Evolutionary conservation across 1,284 basidiomycete genomes (phyloP).

Genomic region (Cutaneotrichosporon sp.): DNA sequence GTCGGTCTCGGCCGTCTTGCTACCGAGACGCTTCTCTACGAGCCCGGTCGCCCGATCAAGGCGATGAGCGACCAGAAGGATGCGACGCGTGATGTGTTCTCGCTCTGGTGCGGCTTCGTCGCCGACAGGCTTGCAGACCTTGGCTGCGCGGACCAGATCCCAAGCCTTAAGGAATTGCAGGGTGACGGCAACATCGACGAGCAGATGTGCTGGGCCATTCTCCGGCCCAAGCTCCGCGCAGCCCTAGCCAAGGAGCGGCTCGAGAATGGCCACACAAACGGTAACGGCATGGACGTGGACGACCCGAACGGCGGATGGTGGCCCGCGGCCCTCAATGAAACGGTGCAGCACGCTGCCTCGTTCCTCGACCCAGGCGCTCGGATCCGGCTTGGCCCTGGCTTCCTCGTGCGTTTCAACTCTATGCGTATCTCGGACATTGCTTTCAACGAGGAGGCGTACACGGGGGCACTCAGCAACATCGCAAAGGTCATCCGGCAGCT

Average conservation of each 20-base stretch:
- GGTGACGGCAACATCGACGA: constrained; percentile 72
- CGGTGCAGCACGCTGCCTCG: constrained; percentile 36
- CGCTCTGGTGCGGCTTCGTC: constrained; percentile 59
- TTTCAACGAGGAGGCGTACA: constrained; percentile 59
- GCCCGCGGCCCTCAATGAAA: constrained; percentile 34
- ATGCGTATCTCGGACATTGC: constrained; percentile 81
- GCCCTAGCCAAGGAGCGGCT: constrained; percentile 50
- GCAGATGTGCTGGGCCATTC: constrained; percentile 85
- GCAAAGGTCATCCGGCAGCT: constrained; percentile 47
- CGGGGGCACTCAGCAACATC: constrained; percentile 51
- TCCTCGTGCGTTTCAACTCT: constrained; percentile 95
- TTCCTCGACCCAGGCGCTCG: constrained; percentile 35
- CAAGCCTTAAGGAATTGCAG: constrained; percentile 69
- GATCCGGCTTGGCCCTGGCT: constrained; percentile 56
- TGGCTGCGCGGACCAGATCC: constrained; percentile 55
- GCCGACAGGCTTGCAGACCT: constrained; percentile 48
- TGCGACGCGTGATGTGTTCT: constrained; percentile 57
- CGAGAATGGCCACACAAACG: constrained; percentile 11
- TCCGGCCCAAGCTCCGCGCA: constrained; percentile 72
- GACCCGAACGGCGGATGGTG: constrained; percentile 30
- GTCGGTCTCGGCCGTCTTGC: constrained; percentile 85
- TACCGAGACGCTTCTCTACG: constrained; percentile 36
- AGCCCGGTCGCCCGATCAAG: constrained; percentile 36
- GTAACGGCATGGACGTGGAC: constrained; percentile 22
- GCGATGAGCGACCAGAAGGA: constrained; percentile 77